phyloP scores from a whole-genome alignment of 192 early-diverging fungal genomes.

The Coemansia pectinata region DNA sequence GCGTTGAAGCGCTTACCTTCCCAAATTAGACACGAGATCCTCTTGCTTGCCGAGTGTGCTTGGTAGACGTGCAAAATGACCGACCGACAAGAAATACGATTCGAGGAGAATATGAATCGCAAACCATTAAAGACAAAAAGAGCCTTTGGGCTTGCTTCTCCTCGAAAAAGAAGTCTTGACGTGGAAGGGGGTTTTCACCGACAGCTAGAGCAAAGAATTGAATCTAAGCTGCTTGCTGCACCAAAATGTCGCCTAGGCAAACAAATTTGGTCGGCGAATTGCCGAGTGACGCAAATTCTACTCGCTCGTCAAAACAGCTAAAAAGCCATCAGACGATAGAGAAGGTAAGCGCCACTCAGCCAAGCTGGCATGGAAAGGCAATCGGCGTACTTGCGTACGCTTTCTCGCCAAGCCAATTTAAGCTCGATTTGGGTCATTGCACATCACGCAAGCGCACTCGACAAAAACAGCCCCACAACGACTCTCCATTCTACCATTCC shows the following conservation, averaged over 20 bases:
- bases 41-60: not conserved
- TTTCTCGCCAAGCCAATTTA: not conserved
- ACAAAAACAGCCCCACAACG: not conserved
- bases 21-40: not conserved
- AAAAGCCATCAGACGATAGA: not conserved
- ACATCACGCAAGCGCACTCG: conserved; percentile 33
- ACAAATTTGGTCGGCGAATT: not conserved
- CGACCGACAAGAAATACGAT: not conserved
- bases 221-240: not conserved
- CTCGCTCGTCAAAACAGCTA: not conserved
- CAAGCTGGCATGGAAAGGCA: conserved; percentile 1
- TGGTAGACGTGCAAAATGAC: conserved; percentile 5
- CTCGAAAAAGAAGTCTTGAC: not conserved
- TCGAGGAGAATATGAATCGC: not conserved
- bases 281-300: not conserved
- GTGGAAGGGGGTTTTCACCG: not conserved
- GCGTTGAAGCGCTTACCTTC: conserved; percentile 25
- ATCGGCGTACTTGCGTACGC: not conserved
- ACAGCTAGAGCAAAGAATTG: not conserved
- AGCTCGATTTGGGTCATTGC: conserved; percentile 51
- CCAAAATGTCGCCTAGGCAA: not conserved
- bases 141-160: not conserved
- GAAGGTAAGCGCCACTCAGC: not conserved
- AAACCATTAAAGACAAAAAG: not conserved
- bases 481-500: not conserved